Evolutionary conservation across 2,329 filamentous ascomycete genomes (phyloP).

Genomic region (Mollisia scopiformis): DNA sequence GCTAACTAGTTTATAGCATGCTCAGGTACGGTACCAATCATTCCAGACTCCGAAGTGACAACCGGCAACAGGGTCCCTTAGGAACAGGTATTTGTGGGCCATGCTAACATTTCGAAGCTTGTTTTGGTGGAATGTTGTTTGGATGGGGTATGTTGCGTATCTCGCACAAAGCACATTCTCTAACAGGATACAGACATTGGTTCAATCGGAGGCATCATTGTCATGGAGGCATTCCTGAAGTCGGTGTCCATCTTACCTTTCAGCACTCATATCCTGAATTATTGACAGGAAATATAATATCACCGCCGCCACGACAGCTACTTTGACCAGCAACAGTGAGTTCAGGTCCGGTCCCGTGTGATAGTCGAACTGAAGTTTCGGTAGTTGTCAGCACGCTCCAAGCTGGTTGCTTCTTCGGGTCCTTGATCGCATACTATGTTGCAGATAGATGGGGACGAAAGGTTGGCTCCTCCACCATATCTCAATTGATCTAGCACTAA

Average conservation of each 20-base stretch:
- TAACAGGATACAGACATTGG: constrained; percentile 57
- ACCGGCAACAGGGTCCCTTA: not conserved
- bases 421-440: constrained; percentile 49
- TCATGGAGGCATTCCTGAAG: constrained; percentile 63
- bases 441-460: constrained; percentile 39
- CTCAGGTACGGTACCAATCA: constrained; percentile 30
- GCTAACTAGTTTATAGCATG: constrained; percentile 55
- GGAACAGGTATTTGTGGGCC: not conserved
- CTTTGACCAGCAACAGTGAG: constrained; percentile 56
- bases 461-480: constrained; percentile 5
- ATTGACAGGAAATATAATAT: constrained; percentile 41
- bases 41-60: not conserved
- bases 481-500: not conserved
- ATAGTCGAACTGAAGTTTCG: not conserved
- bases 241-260: constrained; percentile 36
- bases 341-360: not conserved
- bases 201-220: constrained; percentile 76
- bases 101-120: constrained; percentile 43
- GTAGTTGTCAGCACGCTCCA: constrained; percentile 71
- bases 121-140: constrained; percentile 68
- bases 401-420: constrained; percentile 68
- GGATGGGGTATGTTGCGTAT: constrained; percentile 48
- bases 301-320: constrained; percentile 43
- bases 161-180: not conserved
- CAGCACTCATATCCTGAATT: constrained; percentile 37